phyloP scores from a whole-genome alignment of 2,329 filamentous ascomycete species.

The Hypocreales sp. region DNA sequence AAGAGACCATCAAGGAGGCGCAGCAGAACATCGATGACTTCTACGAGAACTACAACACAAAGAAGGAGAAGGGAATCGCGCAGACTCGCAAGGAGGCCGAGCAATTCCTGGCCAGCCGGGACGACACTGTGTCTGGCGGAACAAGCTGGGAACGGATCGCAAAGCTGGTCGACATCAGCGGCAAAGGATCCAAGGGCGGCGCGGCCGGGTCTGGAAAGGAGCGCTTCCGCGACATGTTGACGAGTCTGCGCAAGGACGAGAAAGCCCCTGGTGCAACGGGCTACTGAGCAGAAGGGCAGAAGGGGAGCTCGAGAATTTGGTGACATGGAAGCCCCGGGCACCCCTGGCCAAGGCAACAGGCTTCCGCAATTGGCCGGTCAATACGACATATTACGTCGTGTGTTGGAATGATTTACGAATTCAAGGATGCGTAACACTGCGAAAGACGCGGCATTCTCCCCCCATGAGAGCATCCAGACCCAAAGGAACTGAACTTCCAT shows the following conservation, averaged over 20 bases:
- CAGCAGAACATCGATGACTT: conserved; percentile 96
- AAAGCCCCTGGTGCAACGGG: conserved; percentile 57
- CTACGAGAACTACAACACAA: conserved; percentile 98
- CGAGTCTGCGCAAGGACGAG: conserved; percentile 84
- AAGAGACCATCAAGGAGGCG: conserved; percentile 74
- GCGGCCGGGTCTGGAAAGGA: conserved; percentile 87
- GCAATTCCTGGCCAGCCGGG: conserved; percentile 73
- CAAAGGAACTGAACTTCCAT: no score
- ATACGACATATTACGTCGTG: no score
- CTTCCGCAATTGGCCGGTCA: no score
- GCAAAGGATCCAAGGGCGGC: conserved; percentile 78
- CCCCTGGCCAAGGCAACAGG: no score
- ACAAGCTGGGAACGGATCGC: conserved; percentile 98
- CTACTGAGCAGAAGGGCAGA: conserved; percentile 24
- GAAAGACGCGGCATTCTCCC: no score
- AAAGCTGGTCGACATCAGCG: conserved; percentile 92
- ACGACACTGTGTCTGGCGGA: conserved; percentile 86
- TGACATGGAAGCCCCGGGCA: no score
- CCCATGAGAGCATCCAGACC: no score
- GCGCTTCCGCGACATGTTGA: conserved; percentile 80
- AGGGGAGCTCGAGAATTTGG: background rate
- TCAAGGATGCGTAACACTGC: no score
- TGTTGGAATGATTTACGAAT: no score
- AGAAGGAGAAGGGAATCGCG: conserved; percentile 84
- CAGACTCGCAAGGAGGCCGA: conserved; percentile 88